Conservation (phyloP, 2,329 filamentous ascomycete species). For the Hymenoscyphus linearis region DNA sequence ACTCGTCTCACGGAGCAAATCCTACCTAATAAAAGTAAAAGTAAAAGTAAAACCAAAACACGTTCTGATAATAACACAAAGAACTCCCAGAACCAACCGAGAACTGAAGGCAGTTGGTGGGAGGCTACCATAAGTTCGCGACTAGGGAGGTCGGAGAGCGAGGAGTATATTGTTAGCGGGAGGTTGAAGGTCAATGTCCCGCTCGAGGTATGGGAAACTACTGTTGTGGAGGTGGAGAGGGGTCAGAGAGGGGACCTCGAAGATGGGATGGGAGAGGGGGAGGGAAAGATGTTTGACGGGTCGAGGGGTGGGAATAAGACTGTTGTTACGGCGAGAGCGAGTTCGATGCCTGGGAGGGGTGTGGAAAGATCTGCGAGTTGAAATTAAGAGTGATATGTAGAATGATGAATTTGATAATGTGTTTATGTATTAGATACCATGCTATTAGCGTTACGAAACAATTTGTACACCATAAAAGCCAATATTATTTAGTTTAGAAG, state of each 20-base stretch:
- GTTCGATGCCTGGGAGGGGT: neutral
- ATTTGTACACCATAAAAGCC: neutral
- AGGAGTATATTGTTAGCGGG: constrained; percentile 18
- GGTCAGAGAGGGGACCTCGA: neutral
- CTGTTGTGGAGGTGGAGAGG: constrained; percentile 19
- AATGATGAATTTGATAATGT: neutral
- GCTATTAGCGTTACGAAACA: neutral
- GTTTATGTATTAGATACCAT: neutral
- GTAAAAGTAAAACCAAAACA: neutral
- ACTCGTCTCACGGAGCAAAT: neutral
- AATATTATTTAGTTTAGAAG: no score
- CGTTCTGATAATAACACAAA: neutral
- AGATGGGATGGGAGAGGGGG: neutral
- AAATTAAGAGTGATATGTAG: neutral
- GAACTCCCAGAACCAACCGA: neutral
- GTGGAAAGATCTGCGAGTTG: neutral
- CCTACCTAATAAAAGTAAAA: neutral
- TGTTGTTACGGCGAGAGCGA: neutral
- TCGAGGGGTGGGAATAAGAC: neutral
- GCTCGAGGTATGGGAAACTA: constrained; percentile 24
- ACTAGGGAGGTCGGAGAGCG: constrained; percentile 18
- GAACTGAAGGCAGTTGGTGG: constrained; percentile 18
- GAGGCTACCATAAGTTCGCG: constrained; percentile 11
- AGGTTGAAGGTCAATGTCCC: constrained; percentile 10
- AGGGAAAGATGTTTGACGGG: neutral